Base-by-base conservation (phyloP, 1,284 basidiomycete species). In the Apiotrichum akiyoshidainum region DNA sequence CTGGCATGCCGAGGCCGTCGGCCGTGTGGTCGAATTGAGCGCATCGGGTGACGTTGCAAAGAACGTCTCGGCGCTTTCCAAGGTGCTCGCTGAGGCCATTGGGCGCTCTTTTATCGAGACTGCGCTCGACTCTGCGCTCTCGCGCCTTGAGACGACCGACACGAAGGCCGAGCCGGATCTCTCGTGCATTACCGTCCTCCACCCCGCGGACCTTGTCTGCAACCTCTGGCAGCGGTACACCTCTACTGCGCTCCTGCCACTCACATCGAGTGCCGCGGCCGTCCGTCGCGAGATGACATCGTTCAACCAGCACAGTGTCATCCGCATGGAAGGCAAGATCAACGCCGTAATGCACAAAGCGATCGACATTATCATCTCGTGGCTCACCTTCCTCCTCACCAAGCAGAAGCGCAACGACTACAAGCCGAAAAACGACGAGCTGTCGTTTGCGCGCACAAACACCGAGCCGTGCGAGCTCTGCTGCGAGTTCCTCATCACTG, bases 211-310 rank as follows among this genome's bases (percentile, higher is more conserved):
- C 75, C 84, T 96, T 53, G 87, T 96, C 59, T 90, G 89, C 69
- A 90, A 96, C 71, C 83, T 99, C 4, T 98, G 94, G 94, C 96
- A 99, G 75, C 89, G 92, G 74, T 99, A 99, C 77, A 86, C 92
- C 66, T 88, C 88, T 48, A 90, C 91, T 17, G 95, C 94, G 0
- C 78, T 99, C 9, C 81, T 98, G 12, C 95, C 96, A 0, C 82
- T 99, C 6, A 88, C 92, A 0, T 87, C 86, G 57, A 85, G 86
- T 9, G 90, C 89, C 0, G 89, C 95, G 1, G 93, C 92, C 0
- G 84, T 89, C 39, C 85, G 96, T 45, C 85, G 95, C 33, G 96
- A 99, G 76, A 95, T 98, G 90, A 84, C 86, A 19, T 86, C 90
- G 21, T 96, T 92, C 80, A 95, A 96, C 74, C 92, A 90, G 69